Evolutionary conservation across 2,329 filamentous ascomycete genomes (phyloP).

Genomic region (Colletotrichum eleusines): DNA sequence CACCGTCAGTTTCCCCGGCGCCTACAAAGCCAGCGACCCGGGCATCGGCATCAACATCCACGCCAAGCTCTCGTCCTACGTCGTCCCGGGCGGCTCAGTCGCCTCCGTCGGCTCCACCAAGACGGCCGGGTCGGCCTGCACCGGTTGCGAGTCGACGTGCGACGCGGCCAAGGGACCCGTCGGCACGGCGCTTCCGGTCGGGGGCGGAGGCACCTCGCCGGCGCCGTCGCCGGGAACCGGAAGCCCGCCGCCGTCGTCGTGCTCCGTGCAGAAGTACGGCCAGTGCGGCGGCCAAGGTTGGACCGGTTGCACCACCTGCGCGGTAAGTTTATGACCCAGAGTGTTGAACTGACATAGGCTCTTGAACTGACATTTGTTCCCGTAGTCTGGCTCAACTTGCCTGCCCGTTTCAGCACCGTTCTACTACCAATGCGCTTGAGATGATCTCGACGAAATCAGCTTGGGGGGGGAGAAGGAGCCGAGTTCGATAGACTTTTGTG

Average conservation of each 20-base stretch:
- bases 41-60: slow-evolving; percentile 64
- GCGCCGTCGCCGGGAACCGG: slow-evolving; percentile 27
- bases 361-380: slow-evolving; percentile 23
- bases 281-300: slow-evolving; percentile 58
- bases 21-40: slow-evolving; percentile 57
- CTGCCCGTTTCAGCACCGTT: slow-evolving; percentile 53
- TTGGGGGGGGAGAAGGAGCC: neutral
- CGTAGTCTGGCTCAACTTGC: slow-evolving; percentile 51
- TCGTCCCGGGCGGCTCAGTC: slow-evolving; percentile 59
- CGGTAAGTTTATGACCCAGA: no score
- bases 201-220: slow-evolving; percentile 13
- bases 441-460: no score
- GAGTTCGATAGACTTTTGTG: neutral
- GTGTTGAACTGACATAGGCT: no score
- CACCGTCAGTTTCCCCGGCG: slow-evolving; percentile 56
- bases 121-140: slow-evolving; percentile 54
- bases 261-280: slow-evolving; percentile 51
- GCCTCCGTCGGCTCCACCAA: slow-evolving; percentile 56
- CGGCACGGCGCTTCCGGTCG: slow-evolving; percentile 44
- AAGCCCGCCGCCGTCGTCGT: slow-evolving; percentile 43
- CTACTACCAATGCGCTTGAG: slow-evolving; percentile 54
- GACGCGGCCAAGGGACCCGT: slow-evolving; percentile 49
- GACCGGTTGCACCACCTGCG: slow-evolving; percentile 56
- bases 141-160: slow-evolving; percentile 56
- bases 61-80: slow-evolving; percentile 53